phyloP scores from a whole-genome alignment of 768 basidiomycete genomes.

The Termitomyces sp. region DNA sequence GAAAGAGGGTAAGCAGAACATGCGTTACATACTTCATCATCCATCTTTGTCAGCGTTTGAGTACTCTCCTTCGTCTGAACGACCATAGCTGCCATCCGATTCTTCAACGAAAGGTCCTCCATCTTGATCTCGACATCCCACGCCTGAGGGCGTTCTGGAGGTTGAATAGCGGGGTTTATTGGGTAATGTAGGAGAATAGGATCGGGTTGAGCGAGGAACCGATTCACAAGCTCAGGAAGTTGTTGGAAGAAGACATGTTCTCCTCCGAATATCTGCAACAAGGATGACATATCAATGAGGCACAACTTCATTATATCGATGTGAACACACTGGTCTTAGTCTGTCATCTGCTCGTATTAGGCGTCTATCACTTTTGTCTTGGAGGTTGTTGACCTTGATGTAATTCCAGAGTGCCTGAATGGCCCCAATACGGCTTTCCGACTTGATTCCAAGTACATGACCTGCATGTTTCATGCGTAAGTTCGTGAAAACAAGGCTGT shows the following conservation, averaged over 20 bases:
- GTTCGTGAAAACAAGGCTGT: not conserved
- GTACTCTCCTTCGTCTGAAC: conserved; percentile 66
- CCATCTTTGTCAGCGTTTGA: conserved; percentile 64
- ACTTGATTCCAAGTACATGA: conserved; percentile 69
- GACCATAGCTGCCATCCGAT: conserved; percentile 67
- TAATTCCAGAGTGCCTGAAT: conserved; percentile 89
- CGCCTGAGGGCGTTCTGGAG: conserved; percentile 68
- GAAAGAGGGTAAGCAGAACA: not conserved
- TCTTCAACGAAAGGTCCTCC: conserved; percentile 74
- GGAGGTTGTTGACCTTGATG: conserved; percentile 77
- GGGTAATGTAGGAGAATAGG: conserved; percentile 79
- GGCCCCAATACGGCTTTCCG: conserved; percentile 78
- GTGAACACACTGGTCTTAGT: conserved; percentile 49
- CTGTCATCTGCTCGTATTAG: conserved; percentile 65
- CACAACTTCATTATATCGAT: not conserved
- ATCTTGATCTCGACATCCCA: conserved; percentile 89
- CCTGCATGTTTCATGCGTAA: conserved; percentile 28
- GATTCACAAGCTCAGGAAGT: conserved; percentile 81
- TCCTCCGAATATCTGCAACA: conserved; percentile 57
- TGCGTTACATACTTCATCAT: conserved; percentile 67
- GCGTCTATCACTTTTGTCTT: conserved; percentile 77
- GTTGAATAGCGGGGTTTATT: conserved; percentile 54
- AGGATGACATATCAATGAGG: not conserved
- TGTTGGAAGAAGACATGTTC: conserved; percentile 74
- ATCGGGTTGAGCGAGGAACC: conserved; percentile 70